Evolutionary conservation across 805 yeast species (phyloP), one percentile per base, ranked within the genome.

Genomic region (Candida vartiovaarae): DNA sequence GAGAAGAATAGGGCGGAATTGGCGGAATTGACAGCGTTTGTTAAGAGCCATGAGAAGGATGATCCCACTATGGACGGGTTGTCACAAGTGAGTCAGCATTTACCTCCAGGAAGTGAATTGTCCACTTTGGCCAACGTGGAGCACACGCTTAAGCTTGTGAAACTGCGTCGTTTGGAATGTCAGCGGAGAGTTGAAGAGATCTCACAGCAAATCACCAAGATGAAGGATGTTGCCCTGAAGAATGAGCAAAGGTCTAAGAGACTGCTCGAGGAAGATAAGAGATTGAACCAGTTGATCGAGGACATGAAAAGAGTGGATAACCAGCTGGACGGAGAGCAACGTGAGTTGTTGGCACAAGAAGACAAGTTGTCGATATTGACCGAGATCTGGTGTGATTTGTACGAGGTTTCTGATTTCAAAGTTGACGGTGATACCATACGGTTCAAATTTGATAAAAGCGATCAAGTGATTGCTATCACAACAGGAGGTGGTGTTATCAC

Each of bases 1-100:
- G 53, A 59, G 32, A 47, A 56, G 39, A 54, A 57, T 32, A 55
- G 51, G 36, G 55, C 24, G n/a, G 26, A 42, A 38, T 33, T 41
- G 41, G 26, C 30, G 26, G 34, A 20, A 5, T 25, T 44, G 38
- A 15, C 31, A 15, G 11, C 10, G 4, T 15, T n/a, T 6, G n/a
- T 11, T 20, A 42, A 42, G 29, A 35, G 34, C 25, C 26, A 29
- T 8, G 28, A 25, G 11, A 42, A 35, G 8, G 44, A 47, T 8
- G 33, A 32, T n/a, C 27, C 31, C 4, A 34, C 44, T 2, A 15
- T 15, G 6, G 24, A 36, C 4, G 24, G 32, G 3, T 5, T 36
- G 15, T 20, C 32, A 23, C 26, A 36, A 15, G 20, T 36, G 30
- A 28, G 28, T 15, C 20, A 35, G 37, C 28, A 11, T 35, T 15